A percentile compares a stretch with the other conserved stretches of the same genome.
Conservation (phyloP, 2,329 filamentous ascomycete genomes). For the Drechmeria coniospora region DNA sequence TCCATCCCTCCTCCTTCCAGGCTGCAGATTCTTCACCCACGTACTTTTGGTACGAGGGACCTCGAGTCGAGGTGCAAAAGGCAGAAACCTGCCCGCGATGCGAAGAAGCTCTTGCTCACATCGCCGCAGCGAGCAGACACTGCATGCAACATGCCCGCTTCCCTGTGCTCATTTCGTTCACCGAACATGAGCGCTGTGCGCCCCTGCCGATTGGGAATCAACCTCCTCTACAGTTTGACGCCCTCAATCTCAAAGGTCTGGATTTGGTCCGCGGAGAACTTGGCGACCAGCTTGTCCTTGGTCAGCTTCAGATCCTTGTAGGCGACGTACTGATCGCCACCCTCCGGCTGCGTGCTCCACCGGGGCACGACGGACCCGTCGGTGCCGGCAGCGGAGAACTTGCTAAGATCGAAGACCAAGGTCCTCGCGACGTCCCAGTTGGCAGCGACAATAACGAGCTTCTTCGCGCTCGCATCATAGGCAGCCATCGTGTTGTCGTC, state of each 20-base stretch:
- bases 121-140: too few relatives aligned
- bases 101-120: too few relatives aligned
- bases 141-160: too few relatives aligned
- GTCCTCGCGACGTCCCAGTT: conserved; percentile 23
- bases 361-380: neutral
- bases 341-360: neutral
- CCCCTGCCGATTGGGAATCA: neutral
- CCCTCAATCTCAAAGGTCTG: neutral
- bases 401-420: conserved; percentile 22
- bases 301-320: neutral
- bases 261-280: neutral
- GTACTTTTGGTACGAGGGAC: too few relatives aligned
- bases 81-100: too few relatives aligned
- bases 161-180: too few relatives aligned
- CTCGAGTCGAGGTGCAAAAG: too few relatives aligned
- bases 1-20: too few relatives aligned
- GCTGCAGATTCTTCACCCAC: too few relatives aligned
- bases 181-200: too few relatives aligned
- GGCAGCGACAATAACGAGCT: conserved; percentile 22
- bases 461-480: conserved; percentile 17
- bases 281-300: neutral
- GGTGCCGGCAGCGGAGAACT: conserved; percentile 10
- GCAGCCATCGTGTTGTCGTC: conserved; percentile 21
- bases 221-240: neutral
- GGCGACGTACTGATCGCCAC: neutral